Conservation (phyloP, 2,329 filamentous ascomycete species). For the Fusarium phyllophilum region DNA sequence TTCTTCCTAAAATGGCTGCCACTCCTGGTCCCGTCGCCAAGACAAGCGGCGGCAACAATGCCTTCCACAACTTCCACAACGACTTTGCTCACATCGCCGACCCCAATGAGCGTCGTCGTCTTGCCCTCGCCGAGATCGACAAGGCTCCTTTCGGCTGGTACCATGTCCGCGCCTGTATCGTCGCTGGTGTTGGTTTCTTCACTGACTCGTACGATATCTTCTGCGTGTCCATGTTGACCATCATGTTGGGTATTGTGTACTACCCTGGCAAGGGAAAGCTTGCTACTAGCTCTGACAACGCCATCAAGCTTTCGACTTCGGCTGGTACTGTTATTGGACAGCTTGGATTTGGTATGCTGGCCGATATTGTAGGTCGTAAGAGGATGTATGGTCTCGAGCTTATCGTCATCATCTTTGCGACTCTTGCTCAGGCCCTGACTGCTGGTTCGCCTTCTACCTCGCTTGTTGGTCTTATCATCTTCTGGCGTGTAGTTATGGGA, state of each 20-base stretch:
- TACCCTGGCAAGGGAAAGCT: constrained; percentile 69
- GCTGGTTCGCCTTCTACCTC: constrained; percentile 71
- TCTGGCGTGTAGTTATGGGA: constrained; percentile 82
- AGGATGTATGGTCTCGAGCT: constrained; percentile 78
- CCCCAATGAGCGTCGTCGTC: constrained; percentile 80
- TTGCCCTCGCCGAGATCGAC: constrained; percentile 84
- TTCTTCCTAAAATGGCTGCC: constrained; percentile 26
- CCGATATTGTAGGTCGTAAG: constrained; percentile 81
- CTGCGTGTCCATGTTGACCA: constrained; percentile 76
- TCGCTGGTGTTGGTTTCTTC: constrained; percentile 89
- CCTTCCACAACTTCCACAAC: constrained; percentile 82
- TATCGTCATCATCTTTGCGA: constrained; percentile 83
- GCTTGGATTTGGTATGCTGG: constrained; percentile 79
- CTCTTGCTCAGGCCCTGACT: constrained; percentile 75
- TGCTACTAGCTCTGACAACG: constrained; percentile 75
- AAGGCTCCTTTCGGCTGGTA: constrained; percentile 87
- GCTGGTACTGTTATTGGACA: constrained; percentile 87
- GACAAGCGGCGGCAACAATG: constrained; percentile 73
- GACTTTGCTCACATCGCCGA: constrained; percentile 73
- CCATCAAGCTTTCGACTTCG: constrained; percentile 87
- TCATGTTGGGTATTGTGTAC: constrained; percentile 84
- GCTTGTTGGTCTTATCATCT: constrained; percentile 75
- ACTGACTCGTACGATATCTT: constrained; percentile 90
- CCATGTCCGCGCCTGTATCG: constrained; percentile 79
- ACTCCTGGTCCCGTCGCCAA: constrained; percentile 44